Percentiles rank a stretch among this genome's conserved stretches.
These are phyloP conservation scores for Aphanoascus verrucosus DNA, from an alignment of 2,329 filamentous ascomycete species.

Conservation along the genomic window DNA sequence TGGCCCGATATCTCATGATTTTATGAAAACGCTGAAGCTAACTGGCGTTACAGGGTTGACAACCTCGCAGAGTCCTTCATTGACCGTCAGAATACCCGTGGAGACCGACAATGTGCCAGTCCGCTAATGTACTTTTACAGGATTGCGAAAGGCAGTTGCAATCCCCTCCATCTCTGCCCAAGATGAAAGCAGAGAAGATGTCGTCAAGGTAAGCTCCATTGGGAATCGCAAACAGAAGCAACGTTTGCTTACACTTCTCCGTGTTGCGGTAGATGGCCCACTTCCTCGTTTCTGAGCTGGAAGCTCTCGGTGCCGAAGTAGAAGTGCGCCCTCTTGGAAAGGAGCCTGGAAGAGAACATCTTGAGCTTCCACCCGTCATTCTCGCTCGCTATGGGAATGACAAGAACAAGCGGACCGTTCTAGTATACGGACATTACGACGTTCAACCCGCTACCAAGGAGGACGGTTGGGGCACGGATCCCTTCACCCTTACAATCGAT, in stretches of 20 bases:
- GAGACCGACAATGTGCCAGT: conserved; percentile 1
- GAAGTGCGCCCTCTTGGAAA: conserved; percentile 79
- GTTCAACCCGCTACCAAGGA: conserved; percentile 89
- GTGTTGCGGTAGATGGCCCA: conserved; percentile 60
- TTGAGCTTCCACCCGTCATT: conserved; percentile 86
- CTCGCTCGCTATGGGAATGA: conserved; percentile 88
- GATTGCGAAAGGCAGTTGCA: conserved; percentile 77
- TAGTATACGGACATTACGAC: conserved; percentile 98
- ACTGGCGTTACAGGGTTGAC: conserved; percentile 50
- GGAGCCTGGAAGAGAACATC: conserved; percentile 80
- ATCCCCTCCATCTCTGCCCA: conserved; percentile 95
- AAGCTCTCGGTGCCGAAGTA: conserved; percentile 71
- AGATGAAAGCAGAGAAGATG: conserved; percentile 76
- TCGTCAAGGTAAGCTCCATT: conserved; percentile 55
- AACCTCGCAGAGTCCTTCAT: conserved; percentile 69
- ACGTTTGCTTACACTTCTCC: background rate
- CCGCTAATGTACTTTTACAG: conserved; percentile 22
- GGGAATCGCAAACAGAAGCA: background rate
- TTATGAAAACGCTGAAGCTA: background rate
- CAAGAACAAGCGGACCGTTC: conserved; percentile 82
- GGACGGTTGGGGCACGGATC: conserved; percentile 92
- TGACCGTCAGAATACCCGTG: conserved; percentile 48
- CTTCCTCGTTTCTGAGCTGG: conserved; percentile 75
- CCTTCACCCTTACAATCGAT: conserved; percentile 78
- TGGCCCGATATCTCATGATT: background rate